Evolutionary conservation across 768 basidiomycete species (phyloP), one percentile per base, ranked within the genome.

Genomic region (Antrodiella citrinella): DNA sequence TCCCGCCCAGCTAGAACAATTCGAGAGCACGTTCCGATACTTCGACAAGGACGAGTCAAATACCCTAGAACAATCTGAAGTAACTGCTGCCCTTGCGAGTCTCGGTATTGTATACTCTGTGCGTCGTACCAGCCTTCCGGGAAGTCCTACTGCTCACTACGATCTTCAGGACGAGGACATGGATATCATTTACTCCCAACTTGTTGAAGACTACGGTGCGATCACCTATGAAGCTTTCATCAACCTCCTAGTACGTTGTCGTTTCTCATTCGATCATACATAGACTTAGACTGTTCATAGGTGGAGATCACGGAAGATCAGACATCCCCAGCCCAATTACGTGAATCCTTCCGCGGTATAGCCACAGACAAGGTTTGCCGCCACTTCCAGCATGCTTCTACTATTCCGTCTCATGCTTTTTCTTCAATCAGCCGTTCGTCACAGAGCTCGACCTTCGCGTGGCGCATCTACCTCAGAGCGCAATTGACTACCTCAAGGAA

Each of bases 231-330:
- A 97, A 62, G 91, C 93, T 1, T 97, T 95, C 63, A 89, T 96
- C 58, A 90, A 93, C 53, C 81, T 97, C 54, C 69, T 99, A 69
- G 94, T 94, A 62, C 42, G 75, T 58, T 11, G 45, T 54, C 45
- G 22, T 45, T 15, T 25, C 20, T 51, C 20, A 47, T 47, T 35
- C 11, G 13, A 45, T 15, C 23, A 1, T 21, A 11, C n/a, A 18
- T 22, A 12, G 12, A n/a, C 19, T 18, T 44, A 10, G 2, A 22
- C 19, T 39, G 23, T 35, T 45, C 24, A 24, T 56, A 97, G 94
- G 91, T 95, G 48, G 92, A 92, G 22, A 93, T 96, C 53, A 93
- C 82, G 23, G 94, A 98, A 69, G 96, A 99, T 62, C 91, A 96
- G 50, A 92, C 91, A 3, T 87, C 93, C 2, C 79, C 86, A 0